Evolutionary conservation across 768 basidiomycete genomes (phyloP).

Genomic region (Boletus coccyginus): DNA sequence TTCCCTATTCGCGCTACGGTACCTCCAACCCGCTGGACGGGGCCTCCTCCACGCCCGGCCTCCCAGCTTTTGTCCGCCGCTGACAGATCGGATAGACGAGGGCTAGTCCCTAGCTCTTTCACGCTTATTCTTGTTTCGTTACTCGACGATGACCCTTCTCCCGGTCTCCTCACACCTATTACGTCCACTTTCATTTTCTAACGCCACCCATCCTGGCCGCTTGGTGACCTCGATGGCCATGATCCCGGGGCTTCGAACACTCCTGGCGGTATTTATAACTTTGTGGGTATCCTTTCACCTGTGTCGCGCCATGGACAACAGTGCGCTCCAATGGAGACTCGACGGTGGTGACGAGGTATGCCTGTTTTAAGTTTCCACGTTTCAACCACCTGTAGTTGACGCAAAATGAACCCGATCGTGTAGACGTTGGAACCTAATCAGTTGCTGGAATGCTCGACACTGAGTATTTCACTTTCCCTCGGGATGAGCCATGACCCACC

Average conservation of each 20-base stretch:
- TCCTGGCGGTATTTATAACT: background rate
- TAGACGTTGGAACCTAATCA: background rate
- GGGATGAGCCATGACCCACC: background rate
- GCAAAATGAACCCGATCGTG: background rate
- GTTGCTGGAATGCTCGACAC: constrained; percentile 15
- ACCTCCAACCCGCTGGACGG: background rate
- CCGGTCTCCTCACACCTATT: background rate
- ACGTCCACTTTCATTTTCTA: background rate
- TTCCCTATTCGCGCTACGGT: background rate
- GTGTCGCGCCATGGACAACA: constrained; percentile 3
- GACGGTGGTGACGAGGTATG: constrained; percentile 5
- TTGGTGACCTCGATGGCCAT: constrained; percentile 7
- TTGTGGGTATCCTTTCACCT: background rate
- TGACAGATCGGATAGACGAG: constrained; percentile 7
- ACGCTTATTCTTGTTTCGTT: background rate
- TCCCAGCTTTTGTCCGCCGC: background rate
- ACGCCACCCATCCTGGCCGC: background rate
- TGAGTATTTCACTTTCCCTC: constrained; percentile 6
- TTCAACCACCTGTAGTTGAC: background rate
- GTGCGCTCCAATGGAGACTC: constrained; percentile 1
- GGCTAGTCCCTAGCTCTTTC: constrained; percentile 15
- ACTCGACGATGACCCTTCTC: background rate
- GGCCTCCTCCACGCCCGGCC: background rate
- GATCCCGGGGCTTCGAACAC: constrained; percentile 7
- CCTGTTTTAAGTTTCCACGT: background rate